A percentile compares a stretch with the other conserved stretches of the same genome.
phyloP scores from a whole-genome alignment of 805 yeast species.

The Myxozyma mucilagina region DNA sequence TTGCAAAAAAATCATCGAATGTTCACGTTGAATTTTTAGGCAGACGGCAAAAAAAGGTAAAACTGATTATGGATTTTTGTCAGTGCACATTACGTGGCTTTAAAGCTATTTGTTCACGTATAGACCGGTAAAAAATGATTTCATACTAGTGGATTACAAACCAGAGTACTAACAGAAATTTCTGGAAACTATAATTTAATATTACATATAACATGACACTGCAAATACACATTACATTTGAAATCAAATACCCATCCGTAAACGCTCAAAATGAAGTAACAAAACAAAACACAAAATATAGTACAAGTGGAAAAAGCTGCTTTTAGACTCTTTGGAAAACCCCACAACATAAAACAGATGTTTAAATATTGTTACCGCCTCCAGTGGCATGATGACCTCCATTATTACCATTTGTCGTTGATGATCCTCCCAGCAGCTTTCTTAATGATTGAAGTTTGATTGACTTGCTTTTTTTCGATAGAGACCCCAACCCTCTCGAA shows the following conservation, averaged over 20 bases:
- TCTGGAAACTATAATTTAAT: not conserved
- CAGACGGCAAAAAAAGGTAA: no score
- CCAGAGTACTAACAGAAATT: not conserved
- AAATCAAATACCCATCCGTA: not conserved
- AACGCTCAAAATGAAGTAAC: not conserved
- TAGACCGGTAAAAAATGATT: not conserved
- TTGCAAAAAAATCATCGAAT: no score
- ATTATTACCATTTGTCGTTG: not conserved
- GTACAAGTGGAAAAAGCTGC: not conserved
- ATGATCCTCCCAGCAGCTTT: constrained; percentile 14
- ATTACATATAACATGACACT: not conserved
- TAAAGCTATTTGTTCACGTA: no score
- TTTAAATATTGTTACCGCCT: not conserved
- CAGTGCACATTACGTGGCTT: no score
- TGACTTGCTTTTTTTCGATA: constrained; percentile 17
- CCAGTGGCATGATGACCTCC: not conserved
- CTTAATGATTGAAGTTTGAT: constrained; percentile 15
- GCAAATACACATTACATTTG: not conserved
- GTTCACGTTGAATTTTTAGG: no score
- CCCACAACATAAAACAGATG: not conserved
- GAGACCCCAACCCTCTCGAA: constrained; percentile 14
- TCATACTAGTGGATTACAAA: not conserved
- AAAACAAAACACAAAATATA: not conserved
- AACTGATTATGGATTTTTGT: no score
- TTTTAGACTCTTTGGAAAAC: not conserved